These are phyloP conservation scores for Berkeleyomyces basicola DNA, from an alignment of 2,329 filamentous ascomycete species.

Conservation along the genomic window DNA sequence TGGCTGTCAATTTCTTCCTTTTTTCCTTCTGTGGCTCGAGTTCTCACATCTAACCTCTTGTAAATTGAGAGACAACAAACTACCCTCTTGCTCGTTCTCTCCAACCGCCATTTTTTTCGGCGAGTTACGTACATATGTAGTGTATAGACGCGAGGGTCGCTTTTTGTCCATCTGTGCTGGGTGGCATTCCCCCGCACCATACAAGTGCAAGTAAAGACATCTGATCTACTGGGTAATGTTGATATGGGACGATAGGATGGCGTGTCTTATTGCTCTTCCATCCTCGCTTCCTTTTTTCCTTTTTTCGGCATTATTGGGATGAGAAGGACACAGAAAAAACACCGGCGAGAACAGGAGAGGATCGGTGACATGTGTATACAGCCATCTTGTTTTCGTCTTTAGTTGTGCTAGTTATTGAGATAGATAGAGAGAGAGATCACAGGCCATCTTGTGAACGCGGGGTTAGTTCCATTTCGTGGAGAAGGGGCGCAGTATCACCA, in stretches of 20 bases:
- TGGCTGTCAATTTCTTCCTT: background rate
- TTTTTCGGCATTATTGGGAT: background rate
- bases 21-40: background rate
- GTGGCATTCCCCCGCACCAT: background rate
- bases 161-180: background rate
- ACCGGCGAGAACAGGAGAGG: background rate
- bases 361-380: background rate
- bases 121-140: background rate
- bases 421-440: background rate
- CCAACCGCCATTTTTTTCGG: background rate
- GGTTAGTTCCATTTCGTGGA: background rate
- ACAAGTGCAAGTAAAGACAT: too few species aligned
- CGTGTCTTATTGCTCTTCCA: too few species aligned
- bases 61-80: background rate
- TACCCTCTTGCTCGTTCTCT: background rate
- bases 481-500: background rate
- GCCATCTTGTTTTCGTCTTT: too few species aligned
- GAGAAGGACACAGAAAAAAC: background rate
- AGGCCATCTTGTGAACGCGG: background rate
- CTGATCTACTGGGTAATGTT: too few species aligned
- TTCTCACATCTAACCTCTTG: background rate
- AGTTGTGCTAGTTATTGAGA: too few species aligned
- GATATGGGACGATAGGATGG: too few species aligned
- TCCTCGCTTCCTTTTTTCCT: background rate
- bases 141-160: background rate